A percentile compares a stretch with the other conserved stretches of the same genome.
phyloP scores from a whole-genome alignment of 169 alveolate genomes.

The Ichthyophthirius multifiliis region DNA sequence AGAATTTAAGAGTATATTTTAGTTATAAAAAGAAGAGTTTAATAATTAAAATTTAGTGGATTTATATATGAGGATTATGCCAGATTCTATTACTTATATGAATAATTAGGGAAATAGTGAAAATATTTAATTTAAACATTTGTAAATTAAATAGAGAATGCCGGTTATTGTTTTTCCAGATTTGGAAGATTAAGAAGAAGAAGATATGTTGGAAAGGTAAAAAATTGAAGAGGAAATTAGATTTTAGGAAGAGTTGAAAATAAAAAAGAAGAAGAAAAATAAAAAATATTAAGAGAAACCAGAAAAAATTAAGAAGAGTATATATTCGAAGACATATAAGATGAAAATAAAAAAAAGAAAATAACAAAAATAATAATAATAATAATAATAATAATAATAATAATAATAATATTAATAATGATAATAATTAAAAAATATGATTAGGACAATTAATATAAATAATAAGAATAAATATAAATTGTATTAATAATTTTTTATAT shows the following conservation, averaged over 20 bases:
- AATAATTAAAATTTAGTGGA: slow-evolving; percentile 64
- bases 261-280: slow-evolving; percentile 51
- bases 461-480: too few species aligned
- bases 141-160: slow-evolving; percentile 66
- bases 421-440: slow-evolving; percentile 6
- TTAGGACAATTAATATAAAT: slow-evolving; percentile 12
- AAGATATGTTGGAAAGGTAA: slow-evolving; percentile 52
- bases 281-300: too few species aligned
- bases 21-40: slow-evolving; percentile 26
- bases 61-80: slow-evolving; percentile 76
- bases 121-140: slow-evolving; percentile 69
- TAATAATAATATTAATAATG: slow-evolving; percentile 11
- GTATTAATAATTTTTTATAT: too few species aligned
- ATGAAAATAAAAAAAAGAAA: slow-evolving; percentile 11
- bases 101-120: slow-evolving; percentile 54
- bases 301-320: slow-evolving; percentile 59
- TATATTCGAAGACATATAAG: slow-evolving; percentile 22
- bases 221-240: slow-evolving; percentile 43
- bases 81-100: slow-evolving; percentile 81
- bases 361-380: slow-evolving; percentile 5
- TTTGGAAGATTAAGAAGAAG: slow-evolving; percentile 76
- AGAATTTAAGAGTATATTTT: slow-evolving; percentile 35
- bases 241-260: slow-evolving; percentile 52
- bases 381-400: slow-evolving; percentile 2
- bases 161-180: slow-evolving; percentile 79